Evolutionary conservation across 1,284 basidiomycete species (phyloP).

Genomic region (Ustilago hordei): DNA sequence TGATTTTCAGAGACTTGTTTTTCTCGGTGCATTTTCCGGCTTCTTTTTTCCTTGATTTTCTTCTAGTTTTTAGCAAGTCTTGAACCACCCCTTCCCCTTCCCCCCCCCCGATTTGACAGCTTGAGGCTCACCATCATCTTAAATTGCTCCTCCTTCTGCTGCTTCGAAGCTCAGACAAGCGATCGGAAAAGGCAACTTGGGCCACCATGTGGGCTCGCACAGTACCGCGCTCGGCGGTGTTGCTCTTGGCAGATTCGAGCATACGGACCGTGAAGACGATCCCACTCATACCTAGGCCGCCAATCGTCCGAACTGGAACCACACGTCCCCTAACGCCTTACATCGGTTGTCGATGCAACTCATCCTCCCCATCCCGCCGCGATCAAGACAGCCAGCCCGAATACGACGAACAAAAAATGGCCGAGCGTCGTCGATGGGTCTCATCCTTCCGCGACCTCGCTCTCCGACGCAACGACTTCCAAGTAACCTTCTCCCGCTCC

Average conservation of each 20-base stretch:
- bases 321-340: neutral
- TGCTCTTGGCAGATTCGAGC: neutral
- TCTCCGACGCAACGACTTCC: conserved; percentile 37
- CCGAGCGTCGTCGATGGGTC: conserved; percentile 36
- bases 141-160: no score
- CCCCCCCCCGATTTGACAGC: no score
- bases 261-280: neutral
- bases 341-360: neutral
- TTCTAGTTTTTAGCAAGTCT: neutral
- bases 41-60: conserved; percentile 5
- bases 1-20: neutral
- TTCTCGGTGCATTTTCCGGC: conserved; percentile 10
- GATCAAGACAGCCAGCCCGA: conserved; percentile 7
- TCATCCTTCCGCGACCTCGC: conserved; percentile 19
- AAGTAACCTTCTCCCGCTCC: conserved; percentile 47
- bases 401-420: conserved; percentile 29
- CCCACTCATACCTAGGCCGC: neutral
- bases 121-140: no score
- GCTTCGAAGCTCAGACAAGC: no score
- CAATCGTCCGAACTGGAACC: neutral
- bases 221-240: neutral
- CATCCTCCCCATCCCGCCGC: neutral
- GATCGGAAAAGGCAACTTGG: neutral
- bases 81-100: no score
- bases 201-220: neutral